These are phyloP conservation scores for Colletotrichum coccodes DNA, from an alignment of 2,329 filamentous ascomycete genomes.

Conservation along the genomic window DNA sequence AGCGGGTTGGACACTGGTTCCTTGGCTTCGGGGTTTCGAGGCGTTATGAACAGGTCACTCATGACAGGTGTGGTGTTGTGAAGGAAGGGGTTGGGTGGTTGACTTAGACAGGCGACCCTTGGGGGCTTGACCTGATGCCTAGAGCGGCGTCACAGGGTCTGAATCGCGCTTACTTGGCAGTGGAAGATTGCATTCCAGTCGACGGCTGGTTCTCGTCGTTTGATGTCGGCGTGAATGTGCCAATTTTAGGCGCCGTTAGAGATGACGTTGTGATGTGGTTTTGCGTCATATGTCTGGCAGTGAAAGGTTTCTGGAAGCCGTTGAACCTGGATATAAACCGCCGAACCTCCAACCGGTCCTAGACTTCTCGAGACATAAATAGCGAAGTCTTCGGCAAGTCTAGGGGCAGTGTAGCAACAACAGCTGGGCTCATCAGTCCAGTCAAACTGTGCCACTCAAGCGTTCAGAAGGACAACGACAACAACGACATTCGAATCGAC, in stretches of 20 bases:
- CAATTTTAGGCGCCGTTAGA: constrained; percentile 12
- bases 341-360: background rate
- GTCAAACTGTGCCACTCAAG: background rate
- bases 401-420: background rate
- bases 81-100: constrained; percentile 19
- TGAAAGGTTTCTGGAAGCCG: constrained; percentile 7
- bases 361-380: background rate
- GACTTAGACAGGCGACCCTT: constrained; percentile 24
- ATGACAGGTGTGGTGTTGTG: constrained; percentile 5
- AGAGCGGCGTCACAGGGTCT: constrained; percentile 23
- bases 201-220: constrained; percentile 15
- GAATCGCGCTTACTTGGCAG: constrained; percentile 1
- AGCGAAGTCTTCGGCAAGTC: background rate
- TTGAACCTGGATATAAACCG: background rate
- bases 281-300: constrained; percentile 14
- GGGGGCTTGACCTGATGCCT: background rate
- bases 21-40: constrained; percentile 6
- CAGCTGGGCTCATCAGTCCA: background rate
- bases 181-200: constrained; percentile 16
- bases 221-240: constrained; percentile 6
- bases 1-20: background rate
- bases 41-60: background rate
- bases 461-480: background rate
- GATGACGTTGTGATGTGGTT: constrained; percentile 13
- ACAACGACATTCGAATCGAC: background rate